Percentiles rank a stretch among this genome's conserved stretches.
phyloP scores from a whole-genome alignment of 371 early-diverging fungal genomes.

The Rhizopus arrhizus region DNA sequence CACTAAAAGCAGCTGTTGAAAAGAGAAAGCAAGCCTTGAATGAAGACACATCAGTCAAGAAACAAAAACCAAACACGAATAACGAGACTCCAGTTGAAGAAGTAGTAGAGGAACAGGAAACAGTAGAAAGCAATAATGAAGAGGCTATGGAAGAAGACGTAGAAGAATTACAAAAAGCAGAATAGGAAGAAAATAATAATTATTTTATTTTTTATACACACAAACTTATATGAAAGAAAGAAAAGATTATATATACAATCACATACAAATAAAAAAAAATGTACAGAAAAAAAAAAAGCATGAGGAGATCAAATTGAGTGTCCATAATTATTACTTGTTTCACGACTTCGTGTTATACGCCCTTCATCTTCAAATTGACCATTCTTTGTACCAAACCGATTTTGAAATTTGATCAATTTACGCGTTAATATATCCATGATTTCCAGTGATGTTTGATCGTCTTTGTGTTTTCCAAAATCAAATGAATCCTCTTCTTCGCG shows the following conservation, averaged over 20 bases:
- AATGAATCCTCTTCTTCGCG: slow-evolving; percentile 17
- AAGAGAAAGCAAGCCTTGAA: slow-evolving; percentile 50
- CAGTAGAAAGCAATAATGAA: slow-evolving; percentile 12
- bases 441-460: slow-evolving; percentile 37
- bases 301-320: not conserved
- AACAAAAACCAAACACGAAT: slow-evolving; percentile 18
- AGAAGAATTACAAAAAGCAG: slow-evolving; percentile 6
- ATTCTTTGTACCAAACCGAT: slow-evolving; percentile 36
- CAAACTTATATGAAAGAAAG: not conserved
- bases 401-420: slow-evolving; percentile 49
- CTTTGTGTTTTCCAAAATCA: slow-evolving; percentile 22
- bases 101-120: not conserved
- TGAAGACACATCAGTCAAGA: slow-evolving; percentile 33
- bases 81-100: slow-evolving; percentile 3
- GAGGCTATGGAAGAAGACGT: not conserved
- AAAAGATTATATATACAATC: not conserved
- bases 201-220: not conserved
- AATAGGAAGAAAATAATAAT: not conserved
- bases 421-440: slow-evolving; percentile 50
- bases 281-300: not conserved
- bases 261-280: not conserved
- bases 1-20: slow-evolving; percentile 57
- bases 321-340: slow-evolving; percentile 1
- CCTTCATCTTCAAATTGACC: slow-evolving; percentile 20
- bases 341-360: slow-evolving; percentile 28